Base-by-base conservation (phyloP, 2,329 filamentous ascomycete genomes). In the Sporothrix inflata region DNA sequence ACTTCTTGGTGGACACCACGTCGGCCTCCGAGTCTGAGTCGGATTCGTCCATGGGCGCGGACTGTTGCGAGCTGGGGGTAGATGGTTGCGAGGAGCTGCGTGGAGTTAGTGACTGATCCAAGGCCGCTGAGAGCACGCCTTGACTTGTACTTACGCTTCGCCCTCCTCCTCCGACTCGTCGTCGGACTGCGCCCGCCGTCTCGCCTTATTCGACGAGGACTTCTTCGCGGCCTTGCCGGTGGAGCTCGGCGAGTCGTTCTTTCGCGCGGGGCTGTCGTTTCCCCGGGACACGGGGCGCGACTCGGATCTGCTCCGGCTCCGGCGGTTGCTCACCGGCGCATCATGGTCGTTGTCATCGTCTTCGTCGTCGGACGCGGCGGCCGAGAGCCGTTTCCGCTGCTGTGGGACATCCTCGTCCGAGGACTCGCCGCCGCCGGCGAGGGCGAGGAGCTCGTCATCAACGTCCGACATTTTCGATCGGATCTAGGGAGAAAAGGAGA, bases 361-460 rank as follows among this genome's bases (percentile, higher is more conserved):
- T 74, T 88, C 88, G 73, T 84, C 85, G 74, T 86, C 86, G 73
- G 88, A 91, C 76, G 92, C 93, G 78, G 93, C 95, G 70, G 94
- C 94, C 76, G 40, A 73, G 45, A 51, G 67, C 66, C 63, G 70
- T 21, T 51, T 24, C 9, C 61, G 45, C 69, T 67, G 51, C 27
- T 45, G 72, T 80, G 81, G 84, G 71, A 84, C 87, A 81, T 89
- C 88, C 77, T 88, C 88, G 78, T 86, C 88, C 73, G 89, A 88
- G 70, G 84, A 87, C 73, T 86, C 86, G 74, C 89, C 91, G 76
- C 93, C 94, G 78, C 94, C 96, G 71, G 94, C 96, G 76, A 98
- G 90, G 79, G 93, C 94, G 75, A 98, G 91, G 76, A 98, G 90
- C 84, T 98, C 95, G 78, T 95, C 94, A 80, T 98, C 95, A 76